Percentiles rank a stretch among this genome's conserved stretches.
phyloP scores from a whole-genome alignment of 352 stramenopile genomes.

The Pythium brassicae region DNA sequence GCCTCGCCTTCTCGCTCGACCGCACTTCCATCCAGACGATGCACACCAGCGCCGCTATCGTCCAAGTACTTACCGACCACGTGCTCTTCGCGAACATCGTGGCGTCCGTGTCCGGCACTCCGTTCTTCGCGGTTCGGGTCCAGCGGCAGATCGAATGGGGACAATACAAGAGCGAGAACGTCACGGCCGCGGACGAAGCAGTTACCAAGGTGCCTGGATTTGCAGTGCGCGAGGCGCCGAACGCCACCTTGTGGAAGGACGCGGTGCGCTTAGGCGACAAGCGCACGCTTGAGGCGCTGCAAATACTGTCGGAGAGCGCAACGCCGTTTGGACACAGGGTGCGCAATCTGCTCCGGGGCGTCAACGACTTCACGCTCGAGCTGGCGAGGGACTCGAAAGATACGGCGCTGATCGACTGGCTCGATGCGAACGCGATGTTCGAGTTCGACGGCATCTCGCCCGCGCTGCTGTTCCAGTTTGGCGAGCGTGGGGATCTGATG shows the following conservation, averaged over 20 bases:
- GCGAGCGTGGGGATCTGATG: background rate
- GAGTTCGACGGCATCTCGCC: background rate
- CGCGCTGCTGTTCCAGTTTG: background rate
- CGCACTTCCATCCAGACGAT: no score
- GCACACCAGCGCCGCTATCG: no score
- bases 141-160: background rate
- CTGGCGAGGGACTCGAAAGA: background rate
- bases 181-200: no score
- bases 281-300: conserved; percentile 3
- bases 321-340: background rate
- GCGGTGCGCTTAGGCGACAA: conserved; percentile 1
- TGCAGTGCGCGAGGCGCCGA: no score
- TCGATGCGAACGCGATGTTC: background rate
- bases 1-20: no score
- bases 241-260: background rate
- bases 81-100: background rate
- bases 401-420: conserved; percentile 4
- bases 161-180: background rate
- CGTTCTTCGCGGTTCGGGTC: background rate
- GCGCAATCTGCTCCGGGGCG: background rate
- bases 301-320: background rate
- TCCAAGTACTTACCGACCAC: background rate
- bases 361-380: background rate
- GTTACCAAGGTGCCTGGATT: no score
- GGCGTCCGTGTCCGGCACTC: background rate